phyloP scores from a whole-genome alignment of 2,329 filamentous ascomycete genomes.

The Colletotrichum euphorbiae region DNA sequence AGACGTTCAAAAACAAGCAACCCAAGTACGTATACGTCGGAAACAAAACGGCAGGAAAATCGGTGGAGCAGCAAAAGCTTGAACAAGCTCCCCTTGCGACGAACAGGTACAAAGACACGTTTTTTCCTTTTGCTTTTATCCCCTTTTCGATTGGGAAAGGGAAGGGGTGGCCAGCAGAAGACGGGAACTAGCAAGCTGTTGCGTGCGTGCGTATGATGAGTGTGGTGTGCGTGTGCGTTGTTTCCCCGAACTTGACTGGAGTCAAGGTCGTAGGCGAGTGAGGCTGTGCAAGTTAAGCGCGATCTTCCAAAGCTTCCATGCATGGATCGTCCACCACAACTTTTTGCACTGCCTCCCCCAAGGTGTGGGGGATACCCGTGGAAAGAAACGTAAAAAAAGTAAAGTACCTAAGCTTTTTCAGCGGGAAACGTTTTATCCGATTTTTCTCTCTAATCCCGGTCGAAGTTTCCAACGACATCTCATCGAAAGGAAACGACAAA shows the following conservation, averaged over 20 bases:
- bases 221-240: slow-evolving; percentile 14
- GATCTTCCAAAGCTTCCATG: slow-evolving; percentile 39
- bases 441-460: slow-evolving; percentile 11
- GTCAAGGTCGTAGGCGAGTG: slow-evolving; percentile 40
- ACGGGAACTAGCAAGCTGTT: slow-evolving; percentile 30
- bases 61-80: slow-evolving; percentile 32
- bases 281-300: slow-evolving; percentile 40
- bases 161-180: slow-evolving; percentile 9
- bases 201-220: slow-evolving; percentile 11
- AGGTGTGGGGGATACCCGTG: slow-evolving; percentile 30
- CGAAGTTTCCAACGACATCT: slow-evolving; percentile 27
- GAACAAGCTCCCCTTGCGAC: slow-evolving; percentile 38
- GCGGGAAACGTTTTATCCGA: slow-evolving; percentile 32
- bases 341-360: slow-evolving; percentile 22
- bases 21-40: slow-evolving; percentile 11
- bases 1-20: slow-evolving; percentile 12
- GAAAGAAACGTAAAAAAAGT: slow-evolving; percentile 6
- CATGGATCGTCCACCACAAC: slow-evolving; percentile 39
- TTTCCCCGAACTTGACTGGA: slow-evolving; percentile 26
- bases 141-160: too few relatives aligned
- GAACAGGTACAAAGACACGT: slow-evolving; percentile 37
- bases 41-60: background rate
- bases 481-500: slow-evolving; percentile 12
- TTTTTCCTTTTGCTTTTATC: background rate
- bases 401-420: slow-evolving; percentile 25